These are phyloP conservation scores for Zychaea mexicana DNA, from an alignment of 371 early-diverging fungal genomes.

Conservation along the genomic window DNA sequence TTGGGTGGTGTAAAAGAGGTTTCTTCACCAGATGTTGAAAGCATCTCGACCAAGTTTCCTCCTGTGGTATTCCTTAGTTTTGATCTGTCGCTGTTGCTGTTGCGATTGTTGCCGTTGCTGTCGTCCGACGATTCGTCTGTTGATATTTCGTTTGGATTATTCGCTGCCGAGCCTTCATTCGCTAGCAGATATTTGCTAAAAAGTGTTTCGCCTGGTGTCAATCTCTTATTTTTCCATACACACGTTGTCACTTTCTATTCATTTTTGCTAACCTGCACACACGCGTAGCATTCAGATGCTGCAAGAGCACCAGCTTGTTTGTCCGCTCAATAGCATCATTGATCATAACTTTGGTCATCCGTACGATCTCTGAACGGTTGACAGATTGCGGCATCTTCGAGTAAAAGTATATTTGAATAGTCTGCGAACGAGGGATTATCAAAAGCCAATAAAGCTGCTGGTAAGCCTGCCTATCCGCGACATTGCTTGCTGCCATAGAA, in stretches of 20 bases:
- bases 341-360: slow-evolving; percentile 60
- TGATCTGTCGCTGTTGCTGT: background rate
- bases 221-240: too few relatives aligned
- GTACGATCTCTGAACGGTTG: slow-evolving; percentile 59
- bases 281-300: slow-evolving; percentile 66
- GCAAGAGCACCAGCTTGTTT: slow-evolving; percentile 68
- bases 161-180: slow-evolving; percentile 37
- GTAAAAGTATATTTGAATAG: slow-evolving; percentile 71
- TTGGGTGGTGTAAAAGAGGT: slow-evolving; percentile 33
- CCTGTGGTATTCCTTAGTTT: slow-evolving; percentile 29
- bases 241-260: too few relatives aligned
- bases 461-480: background rate
- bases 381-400: slow-evolving; percentile 63
- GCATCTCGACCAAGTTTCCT: slow-evolving; percentile 46
- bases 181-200: slow-evolving; percentile 70
- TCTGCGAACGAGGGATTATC: slow-evolving; percentile 55
- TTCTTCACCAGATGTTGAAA: slow-evolving; percentile 49
- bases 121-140: slow-evolving; percentile 55
- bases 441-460: slow-evolving; percentile 69
- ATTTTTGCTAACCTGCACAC: slow-evolving; percentile 69
- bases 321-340: slow-evolving; percentile 64
- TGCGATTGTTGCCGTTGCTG: slow-evolving; percentile 29
- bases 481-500: background rate
- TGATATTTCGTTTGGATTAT: slow-evolving; percentile 29
- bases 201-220: background rate